Evolutionary conservation across 2,329 filamentous ascomycete genomes (phyloP).

Genomic region (Alternaria gaisen): DNA sequence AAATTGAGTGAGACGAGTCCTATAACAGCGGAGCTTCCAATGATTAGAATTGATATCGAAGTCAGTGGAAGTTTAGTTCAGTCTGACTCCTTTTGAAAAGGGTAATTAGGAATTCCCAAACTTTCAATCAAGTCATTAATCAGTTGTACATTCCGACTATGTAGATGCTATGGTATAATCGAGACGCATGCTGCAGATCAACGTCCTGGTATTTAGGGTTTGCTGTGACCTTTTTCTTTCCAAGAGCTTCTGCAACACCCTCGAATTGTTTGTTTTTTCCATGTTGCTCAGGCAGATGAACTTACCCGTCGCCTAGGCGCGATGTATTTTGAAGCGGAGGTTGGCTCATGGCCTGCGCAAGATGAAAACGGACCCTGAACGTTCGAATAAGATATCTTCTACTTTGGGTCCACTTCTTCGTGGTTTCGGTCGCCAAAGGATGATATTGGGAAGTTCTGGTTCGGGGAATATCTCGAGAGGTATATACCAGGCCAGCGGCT

Average conservation of each 20-base stretch:
- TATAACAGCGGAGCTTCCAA: too few relatives aligned
- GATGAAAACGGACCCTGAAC: background rate
- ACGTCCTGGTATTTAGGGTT: background rate
- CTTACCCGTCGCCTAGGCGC: background rate
- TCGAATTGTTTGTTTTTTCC: background rate
- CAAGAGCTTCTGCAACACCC: background rate
- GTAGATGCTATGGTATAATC: background rate
- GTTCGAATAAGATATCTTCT: constrained; percentile 4
- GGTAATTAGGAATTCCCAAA: too few relatives aligned
- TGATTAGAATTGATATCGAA: too few relatives aligned
- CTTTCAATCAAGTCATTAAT: background rate
- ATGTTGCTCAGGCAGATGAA: background rate
- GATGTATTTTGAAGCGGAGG: background rate
- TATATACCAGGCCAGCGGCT: background rate
- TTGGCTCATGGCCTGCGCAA: background rate
- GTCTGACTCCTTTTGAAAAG: too few relatives aligned
- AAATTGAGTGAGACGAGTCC: too few relatives aligned
- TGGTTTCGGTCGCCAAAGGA: constrained; percentile 1
- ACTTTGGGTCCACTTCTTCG: background rate
- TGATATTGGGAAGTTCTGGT: background rate
- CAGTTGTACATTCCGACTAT: background rate
- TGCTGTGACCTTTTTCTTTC: background rate
- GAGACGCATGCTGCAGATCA: background rate
- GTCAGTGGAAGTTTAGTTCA: too few relatives aligned
- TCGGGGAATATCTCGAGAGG: background rate